Conservation (phyloP, 164 flowering plant species). For the Protea cynaroides region DNA sequence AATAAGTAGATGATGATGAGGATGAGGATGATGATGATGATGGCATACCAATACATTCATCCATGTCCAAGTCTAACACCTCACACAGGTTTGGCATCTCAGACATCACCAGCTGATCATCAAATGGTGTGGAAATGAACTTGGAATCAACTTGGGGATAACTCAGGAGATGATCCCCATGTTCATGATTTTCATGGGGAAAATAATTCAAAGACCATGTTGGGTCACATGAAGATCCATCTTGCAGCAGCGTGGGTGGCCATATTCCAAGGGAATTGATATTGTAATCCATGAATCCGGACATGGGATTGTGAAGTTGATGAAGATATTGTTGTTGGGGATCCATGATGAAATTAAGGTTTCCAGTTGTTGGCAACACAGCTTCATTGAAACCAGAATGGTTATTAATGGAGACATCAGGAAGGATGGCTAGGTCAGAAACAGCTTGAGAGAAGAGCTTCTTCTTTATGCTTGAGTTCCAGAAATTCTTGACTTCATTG, state of each 20-base stretch:
- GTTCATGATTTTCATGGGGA: constrained; percentile 2
- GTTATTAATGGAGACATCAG: constrained; percentile 13
- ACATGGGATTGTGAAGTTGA: constrained; percentile 16
- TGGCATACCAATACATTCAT: constrained; percentile 14
- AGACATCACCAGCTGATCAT: constrained; percentile 9
- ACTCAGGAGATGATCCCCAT: constrained; percentile 9
- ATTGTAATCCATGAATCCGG: constrained; percentile 11
- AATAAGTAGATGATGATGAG: background rate
- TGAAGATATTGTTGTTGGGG: constrained; percentile 23
- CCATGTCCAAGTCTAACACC: constrained; percentile 13
- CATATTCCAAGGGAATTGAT: constrained; percentile 9
- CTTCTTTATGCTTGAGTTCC: constrained; percentile 90
- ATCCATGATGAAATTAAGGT: constrained; percentile 22
- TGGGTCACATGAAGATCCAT: constrained; percentile 15
- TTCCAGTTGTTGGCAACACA: constrained; percentile 18
- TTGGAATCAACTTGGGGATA: constrained; percentile 8
- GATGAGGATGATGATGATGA: too few relatives aligned
- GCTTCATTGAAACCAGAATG: constrained; percentile 9
- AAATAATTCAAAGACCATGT: constrained; percentile 19
- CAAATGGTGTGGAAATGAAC: constrained; percentile 2
- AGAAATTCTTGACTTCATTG: constrained; percentile 90
- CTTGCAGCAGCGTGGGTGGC: constrained; percentile 8
- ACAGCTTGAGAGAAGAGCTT: constrained; percentile 43
- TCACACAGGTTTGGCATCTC: constrained; percentile 27
- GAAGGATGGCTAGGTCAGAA: constrained; percentile 12